phyloP scores from a whole-genome alignment of 306 rosid species.

The Acacia crassicarpa region DNA sequence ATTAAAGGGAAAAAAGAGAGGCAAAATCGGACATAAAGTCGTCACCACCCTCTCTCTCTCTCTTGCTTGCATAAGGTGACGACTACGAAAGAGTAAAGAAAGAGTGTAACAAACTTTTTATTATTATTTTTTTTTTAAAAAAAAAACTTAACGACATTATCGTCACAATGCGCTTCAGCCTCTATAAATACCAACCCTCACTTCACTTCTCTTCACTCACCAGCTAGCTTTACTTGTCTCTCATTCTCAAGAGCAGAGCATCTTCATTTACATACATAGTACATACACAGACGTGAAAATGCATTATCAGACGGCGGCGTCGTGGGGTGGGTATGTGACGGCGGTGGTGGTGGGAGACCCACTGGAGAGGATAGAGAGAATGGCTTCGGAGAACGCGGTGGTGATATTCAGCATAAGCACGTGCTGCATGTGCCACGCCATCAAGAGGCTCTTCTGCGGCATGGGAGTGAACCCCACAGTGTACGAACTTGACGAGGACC shows the following conservation, averaged over 20 bases:
- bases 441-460: constrained; percentile 84
- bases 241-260: neutral
- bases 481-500: constrained; percentile 85
- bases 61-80: constrained; percentile 44
- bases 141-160: constrained; percentile 2
- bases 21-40: neutral
- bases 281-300: constrained; percentile 9
- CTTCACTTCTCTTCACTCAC: constrained; percentile 29
- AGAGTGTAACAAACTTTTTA: constrained; percentile 22
- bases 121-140: neutral
- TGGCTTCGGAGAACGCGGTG: constrained; percentile 90
- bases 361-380: constrained; percentile 63
- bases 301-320: constrained; percentile 56
- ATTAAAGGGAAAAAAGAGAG: too few relatives aligned
- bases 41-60: neutral
- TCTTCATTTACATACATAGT: neutral
- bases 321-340: constrained; percentile 61
- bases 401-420: constrained; percentile 91
- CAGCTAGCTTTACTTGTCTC: neutral
- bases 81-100: constrained; percentile 30
- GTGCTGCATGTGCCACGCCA: constrained; percentile 98
- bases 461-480: constrained; percentile 95
- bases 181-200: constrained; percentile 66
- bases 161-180: constrained; percentile 9
- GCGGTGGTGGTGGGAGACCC: constrained; percentile 53